Percentiles rank a stretch among this genome's conserved stretches.
Conservation (phyloP, 148 eudicot genomes). For the Rhododendron griersonianum region DNA sequence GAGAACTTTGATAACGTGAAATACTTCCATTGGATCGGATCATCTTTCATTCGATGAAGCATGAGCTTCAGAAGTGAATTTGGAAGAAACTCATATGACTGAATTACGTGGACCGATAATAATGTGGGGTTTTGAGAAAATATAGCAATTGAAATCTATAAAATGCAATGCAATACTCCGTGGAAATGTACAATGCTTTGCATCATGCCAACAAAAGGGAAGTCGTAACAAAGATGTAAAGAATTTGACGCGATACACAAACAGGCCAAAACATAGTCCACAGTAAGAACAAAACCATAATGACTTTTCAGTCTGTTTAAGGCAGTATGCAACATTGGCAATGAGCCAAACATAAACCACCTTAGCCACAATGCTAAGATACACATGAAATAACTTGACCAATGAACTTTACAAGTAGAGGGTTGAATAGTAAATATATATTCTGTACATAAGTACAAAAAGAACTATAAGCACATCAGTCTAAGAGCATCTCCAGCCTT, state of each 20-base stretch:
- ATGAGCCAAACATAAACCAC: no score
- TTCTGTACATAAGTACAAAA: neutral
- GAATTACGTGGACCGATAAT: neutral
- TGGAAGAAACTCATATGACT: neutral
- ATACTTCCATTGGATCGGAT: neutral
- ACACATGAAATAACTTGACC: neutral
- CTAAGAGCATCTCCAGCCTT: no score
- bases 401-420: neutral
- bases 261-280: neutral
- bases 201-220: neutral
- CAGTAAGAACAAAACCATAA: no score
- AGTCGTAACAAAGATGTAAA: neutral
- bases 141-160: no score
- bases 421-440: neutral
- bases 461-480: neutral
- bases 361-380: neutral
- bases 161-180: neutral
- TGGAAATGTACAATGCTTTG: neutral
- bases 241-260: neutral
- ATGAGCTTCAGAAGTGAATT: neutral
- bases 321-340: neutral
- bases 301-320: no score
- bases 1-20: neutral
- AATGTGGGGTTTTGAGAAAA: no score
- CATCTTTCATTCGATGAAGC: neutral